phyloP scores from a whole-genome alignment of 495 filamentous ascomycete species.

The Penicillium argentinense region DNA sequence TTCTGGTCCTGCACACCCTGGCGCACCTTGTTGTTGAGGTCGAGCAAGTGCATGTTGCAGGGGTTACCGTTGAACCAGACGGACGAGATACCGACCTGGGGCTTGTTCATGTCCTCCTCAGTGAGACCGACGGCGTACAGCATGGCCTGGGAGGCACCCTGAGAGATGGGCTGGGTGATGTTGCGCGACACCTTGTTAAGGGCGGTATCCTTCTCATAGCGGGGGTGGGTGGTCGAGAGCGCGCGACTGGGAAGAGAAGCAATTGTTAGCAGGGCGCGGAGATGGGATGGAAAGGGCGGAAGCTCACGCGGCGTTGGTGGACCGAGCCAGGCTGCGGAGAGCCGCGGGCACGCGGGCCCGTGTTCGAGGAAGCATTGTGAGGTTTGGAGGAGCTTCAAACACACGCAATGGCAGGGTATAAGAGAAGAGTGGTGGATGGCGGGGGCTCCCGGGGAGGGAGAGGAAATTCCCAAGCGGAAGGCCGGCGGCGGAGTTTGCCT shows the following conservation, averaged over 20 bases:
- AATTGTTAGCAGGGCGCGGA: constrained; percentile 10
- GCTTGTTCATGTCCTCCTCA: constrained; percentile 84
- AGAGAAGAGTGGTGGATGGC: constrained; percentile 8
- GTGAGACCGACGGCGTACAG: constrained; percentile 89
- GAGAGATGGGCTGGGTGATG: constrained; percentile 94
- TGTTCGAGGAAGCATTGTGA: constrained; percentile 43
- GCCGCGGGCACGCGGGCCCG: constrained; percentile 44
- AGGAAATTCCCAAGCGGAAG: constrained; percentile 7
- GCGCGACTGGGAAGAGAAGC: constrained; percentile 35
- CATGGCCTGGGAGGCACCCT: constrained; percentile 99
- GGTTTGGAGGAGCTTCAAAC: constrained; percentile 8
- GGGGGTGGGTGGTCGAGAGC: constrained; percentile 49
- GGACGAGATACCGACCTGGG: constrained; percentile 95
- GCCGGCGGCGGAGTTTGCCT: constrained; percentile 29
- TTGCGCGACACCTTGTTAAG: constrained; percentile 79
- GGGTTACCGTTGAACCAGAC: constrained; percentile 89
- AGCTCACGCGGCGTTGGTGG: constrained; percentile 25
- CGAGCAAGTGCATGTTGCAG: constrained; percentile 97
- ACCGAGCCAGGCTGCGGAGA: constrained; percentile 36
- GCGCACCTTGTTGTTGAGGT: constrained; percentile 78
- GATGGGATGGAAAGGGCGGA: not conserved
- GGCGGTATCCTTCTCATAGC: constrained; percentile 32
- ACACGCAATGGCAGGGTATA: constrained; percentile 8
- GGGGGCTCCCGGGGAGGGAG: too few relatives aligned
- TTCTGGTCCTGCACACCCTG: constrained; percentile 81